Base-by-base conservation (phyloP, 2,329 filamentous ascomycete species). In the Didymella pomorum region DNA sequence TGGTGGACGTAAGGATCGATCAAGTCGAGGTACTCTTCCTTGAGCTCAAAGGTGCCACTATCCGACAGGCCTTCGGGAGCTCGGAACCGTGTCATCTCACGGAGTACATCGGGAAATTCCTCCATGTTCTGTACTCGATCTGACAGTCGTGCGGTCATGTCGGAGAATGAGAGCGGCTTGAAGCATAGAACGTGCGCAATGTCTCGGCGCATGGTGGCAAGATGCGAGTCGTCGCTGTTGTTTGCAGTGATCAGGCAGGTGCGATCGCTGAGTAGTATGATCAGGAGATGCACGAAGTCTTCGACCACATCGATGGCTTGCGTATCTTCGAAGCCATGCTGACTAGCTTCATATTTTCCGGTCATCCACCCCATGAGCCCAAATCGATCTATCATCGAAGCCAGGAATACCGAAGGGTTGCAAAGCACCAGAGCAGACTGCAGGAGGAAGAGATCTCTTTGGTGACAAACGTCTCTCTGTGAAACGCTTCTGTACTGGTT, bases 1-100 rank as follows among this genome's bases (percentile, higher is more conserved):
- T 98, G 93, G 7, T 93, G 91, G 71, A 93, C 95, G 75, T 97
- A 99, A 0, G 96, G 95, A 74, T 99, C 96, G 49, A 99, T 87
- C 45, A 96, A 86, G 66, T 94, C 90, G 37, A 97, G 85, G 68
- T 89, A 95, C 60, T 96, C 87, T 4, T 90, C 87, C 72, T 93
- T 95, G 50, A 99, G 81, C 76, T 97, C 93, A 70, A 99, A 99
- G 0, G 92, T 96, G 56, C 96, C 95, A 16, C 93, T 91, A 73
- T 99, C 95, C 4, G 91, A 92, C 29, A 98, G 79, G 5, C 94
- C 95, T 76, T 99, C 95, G 0, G 95, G 95, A 10, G 92, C 83
- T 64, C 93, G 92, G 81, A 93, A 99, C 2, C 84, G 91, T 4
- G 95, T 92, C 83, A 98, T 93, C 65, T 93, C 89, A 58, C 93